A percentile compares a stretch with the other conserved stretches of the same genome.
Conservation (phyloP, 176 grass and related monocot species). For the Oryza meridionalis region DNA sequence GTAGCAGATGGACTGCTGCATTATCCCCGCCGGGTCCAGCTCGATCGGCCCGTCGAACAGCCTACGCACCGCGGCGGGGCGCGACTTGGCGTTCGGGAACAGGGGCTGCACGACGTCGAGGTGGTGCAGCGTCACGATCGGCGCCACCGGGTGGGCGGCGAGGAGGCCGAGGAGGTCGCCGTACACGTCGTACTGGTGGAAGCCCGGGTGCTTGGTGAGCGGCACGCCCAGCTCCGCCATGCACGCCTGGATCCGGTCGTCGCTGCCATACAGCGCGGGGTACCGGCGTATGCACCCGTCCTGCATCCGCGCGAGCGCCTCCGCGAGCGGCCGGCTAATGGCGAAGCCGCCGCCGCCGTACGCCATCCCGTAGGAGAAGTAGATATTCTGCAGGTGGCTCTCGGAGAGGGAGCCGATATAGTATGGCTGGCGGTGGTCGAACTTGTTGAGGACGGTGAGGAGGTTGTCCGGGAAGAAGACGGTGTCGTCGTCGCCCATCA, state of each 20-base stretch:
- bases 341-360: constrained; percentile 92
- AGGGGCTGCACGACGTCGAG: constrained; percentile 87
- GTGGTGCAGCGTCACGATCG: constrained; percentile 89
- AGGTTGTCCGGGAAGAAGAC: constrained; percentile 94
- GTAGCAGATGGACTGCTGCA: constrained; percentile 98
- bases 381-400: constrained; percentile 92
- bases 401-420: constrained; percentile 96
- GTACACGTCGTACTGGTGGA: constrained; percentile 98
- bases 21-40: constrained; percentile 79
- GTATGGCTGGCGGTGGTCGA: constrained; percentile 88
- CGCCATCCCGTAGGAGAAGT: constrained; percentile 96
- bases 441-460: constrained; percentile 63
- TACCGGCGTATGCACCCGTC: constrained; percentile 85
- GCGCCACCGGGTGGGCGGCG: constrained; percentile 74
- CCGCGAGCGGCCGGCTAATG: constrained; percentile 81
- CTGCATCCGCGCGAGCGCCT: constrained; percentile 73
- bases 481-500: constrained; percentile 99
- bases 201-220: constrained; percentile 83
- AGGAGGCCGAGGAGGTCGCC: constrained; percentile 89
- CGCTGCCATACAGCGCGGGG: constrained; percentile 88
- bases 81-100: constrained; percentile 56
- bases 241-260: constrained; percentile 98
- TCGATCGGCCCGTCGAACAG: constrained; percentile 72
- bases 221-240: constrained; percentile 96
- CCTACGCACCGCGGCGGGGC: constrained; percentile 57